Evolutionary conservation across 495 filamentous ascomycete genomes (phyloP), one percentile per base, ranked within the genome.

Genomic region (Trichoderma erinaceum): DNA sequence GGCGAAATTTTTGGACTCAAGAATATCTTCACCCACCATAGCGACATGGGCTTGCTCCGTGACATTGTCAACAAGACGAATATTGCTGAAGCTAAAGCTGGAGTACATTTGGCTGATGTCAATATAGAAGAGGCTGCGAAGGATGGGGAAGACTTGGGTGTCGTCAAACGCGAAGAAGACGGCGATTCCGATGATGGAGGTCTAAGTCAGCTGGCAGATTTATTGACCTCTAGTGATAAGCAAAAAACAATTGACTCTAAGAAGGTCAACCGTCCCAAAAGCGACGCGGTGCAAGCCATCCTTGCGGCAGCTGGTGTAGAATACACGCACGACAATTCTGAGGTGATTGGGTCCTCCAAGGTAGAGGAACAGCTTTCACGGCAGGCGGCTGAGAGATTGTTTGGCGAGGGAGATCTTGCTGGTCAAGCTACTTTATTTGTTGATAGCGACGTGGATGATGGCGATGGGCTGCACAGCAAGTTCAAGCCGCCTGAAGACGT

Each of bases 51-150:
- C 32, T 85, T 97, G 15, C 83, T 99, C 12, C 84, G 91, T 27
- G 91, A 97, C 58, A 97, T 98, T 69, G 90, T 99, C 69, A 97
- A 98, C 78, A 97, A 97, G 75, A 98, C 95, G 65, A 98, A 99
- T 75, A 86, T 99, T 56, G 95, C 95, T 5, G 95, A 99, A 79
- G 91, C 90, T 64, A 90, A 88, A 71, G 92, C 89, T 2, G 96
- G 92, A 1, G 91, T 99, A 12, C 83, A 87, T 41, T 87, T 97
- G 58, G 81, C 88, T 65, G 90, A 89, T 38, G 78, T 96, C 46
- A 87, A 97, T 46, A 77, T 91, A 21, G 83, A 89, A 32, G 80
- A 86, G 64, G 81, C 84, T 27, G 85, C 83, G 5, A 82, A 83
- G n/a, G 81, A 85, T 13, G 79, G 79, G n/a, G 74, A 78, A 13